Percentiles rank a stretch among this genome's conserved stretches.
phyloP scores from a whole-genome alignment of 768 basidiomycete species.

The Mycena epipterygia region DNA sequence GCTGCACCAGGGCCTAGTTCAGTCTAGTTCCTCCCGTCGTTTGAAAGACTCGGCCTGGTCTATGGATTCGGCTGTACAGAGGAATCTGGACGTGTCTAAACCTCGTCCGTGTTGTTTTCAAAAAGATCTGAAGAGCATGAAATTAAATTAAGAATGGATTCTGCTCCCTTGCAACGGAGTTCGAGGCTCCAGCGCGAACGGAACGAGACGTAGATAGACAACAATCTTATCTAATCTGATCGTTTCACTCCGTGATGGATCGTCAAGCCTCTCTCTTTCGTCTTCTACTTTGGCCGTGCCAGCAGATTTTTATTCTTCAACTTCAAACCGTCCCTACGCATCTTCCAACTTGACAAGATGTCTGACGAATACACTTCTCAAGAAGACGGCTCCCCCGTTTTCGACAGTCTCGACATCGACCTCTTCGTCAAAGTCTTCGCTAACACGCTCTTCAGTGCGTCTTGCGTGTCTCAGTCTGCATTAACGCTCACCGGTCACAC shows the following conservation, averaged over 20 bases:
- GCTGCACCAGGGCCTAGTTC: no score
- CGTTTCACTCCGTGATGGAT: slow-evolving; percentile 62
- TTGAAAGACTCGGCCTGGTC: no score
- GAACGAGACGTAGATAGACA: no score
- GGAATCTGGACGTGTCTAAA: no score
- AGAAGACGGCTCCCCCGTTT: slow-evolving; percentile 68
- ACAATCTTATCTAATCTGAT: slow-evolving; percentile 3
- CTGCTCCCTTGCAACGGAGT: no score
- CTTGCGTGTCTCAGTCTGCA: slow-evolving; percentile 3
- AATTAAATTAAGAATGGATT: no score
- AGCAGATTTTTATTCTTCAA: slow-evolving; percentile 44
- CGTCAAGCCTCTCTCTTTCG: slow-evolving; percentile 76
- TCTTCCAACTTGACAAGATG: slow-evolving; percentile 43
- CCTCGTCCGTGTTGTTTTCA: no score
- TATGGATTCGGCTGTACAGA: no score
- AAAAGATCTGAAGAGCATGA: no score
- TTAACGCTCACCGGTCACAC: slow-evolving; percentile 18
- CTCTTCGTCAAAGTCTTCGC: slow-evolving; percentile 82
- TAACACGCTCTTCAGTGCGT: slow-evolving; percentile 86
- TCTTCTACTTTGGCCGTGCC: slow-evolving; percentile 81
- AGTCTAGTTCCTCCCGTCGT: no score
- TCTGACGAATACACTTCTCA: slow-evolving; percentile 36
- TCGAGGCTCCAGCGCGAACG: no score
- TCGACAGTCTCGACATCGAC: slow-evolving; percentile 83
- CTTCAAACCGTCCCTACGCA: slow-evolving; percentile 56